Base-by-base conservation (phyloP, 352 stramenopile genomes). In the Thalassiosira exigua region DNA sequence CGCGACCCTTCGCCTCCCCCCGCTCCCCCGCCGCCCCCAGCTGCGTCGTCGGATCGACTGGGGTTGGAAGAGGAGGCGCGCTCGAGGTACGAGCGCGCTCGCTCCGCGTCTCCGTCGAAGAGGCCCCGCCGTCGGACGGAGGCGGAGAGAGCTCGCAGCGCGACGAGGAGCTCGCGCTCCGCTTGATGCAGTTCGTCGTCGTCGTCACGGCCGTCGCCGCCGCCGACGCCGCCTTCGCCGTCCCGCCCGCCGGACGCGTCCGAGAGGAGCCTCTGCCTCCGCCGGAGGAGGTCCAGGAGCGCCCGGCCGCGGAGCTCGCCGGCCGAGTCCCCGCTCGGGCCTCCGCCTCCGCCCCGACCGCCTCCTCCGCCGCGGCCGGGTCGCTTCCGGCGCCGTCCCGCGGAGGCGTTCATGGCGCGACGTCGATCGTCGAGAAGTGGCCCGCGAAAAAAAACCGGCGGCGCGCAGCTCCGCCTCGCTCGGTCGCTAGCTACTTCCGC, bases 101-200 rank as follows among this genome's bases (percentile, higher is more conserved):
- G 22, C 11, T 50, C 30, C 11, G 33, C 17, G 30, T 51, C 21
- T n/a, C n/a, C n/a, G 66, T 44, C 27, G 32, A 83, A 79, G 21
- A 83, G 32, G 32, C 75, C 75, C 24, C 60, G 36, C 42, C 75
- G 19, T 52, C 69, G 60, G 32, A 83, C 71, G 12, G 44, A 56
- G 19, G n/a, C 27, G 48, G 64, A 53, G 1, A 79, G 41, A 17
- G 54, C 58, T 19, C n/a, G 11, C 24, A 83, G 27, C 3, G 11
- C 58, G 3, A 30, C 7, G 9, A 59, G 54, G 19, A 83, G 27
- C 59, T 79, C 68, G 30, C 51, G 4, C 52, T 79, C 60, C 5
- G 61, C 12, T 50, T 66, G 11, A 7, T 54, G 9, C 22, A 67
- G 33, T 30, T 73, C 70, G 7, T 60, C 30, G 30, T 69, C 24